Conservation (phyloP, 208 protist species). For the Leptomonas pyrrhocoris region DNA sequence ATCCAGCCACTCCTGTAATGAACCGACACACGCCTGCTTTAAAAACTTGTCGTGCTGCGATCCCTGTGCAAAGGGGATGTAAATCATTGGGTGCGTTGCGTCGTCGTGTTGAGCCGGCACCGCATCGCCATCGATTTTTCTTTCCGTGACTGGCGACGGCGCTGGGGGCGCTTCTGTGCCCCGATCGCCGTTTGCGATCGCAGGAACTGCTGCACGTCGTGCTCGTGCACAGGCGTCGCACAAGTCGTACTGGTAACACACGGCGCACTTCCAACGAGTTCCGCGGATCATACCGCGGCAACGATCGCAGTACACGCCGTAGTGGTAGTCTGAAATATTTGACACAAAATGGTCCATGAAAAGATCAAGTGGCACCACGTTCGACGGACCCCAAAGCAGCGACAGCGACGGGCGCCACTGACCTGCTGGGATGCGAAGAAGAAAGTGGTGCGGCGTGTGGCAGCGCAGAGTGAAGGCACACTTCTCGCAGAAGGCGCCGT, state of each 20-base stretch:
- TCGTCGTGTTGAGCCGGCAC: slow-evolving; percentile 15
- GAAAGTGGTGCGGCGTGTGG: slow-evolving; percentile 70
- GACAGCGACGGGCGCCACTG: slow-evolving; percentile 27
- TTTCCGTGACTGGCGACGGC: not conserved
- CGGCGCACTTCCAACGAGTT: slow-evolving; percentile 81
- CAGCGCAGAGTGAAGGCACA: slow-evolving; percentile 27
- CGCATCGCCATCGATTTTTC: slow-evolving; percentile 9
- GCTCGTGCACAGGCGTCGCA: slow-evolving; percentile 56
- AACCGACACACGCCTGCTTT: slow-evolving; percentile 7
- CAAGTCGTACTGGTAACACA: slow-evolving; percentile 83
- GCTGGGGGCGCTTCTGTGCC: not conserved
- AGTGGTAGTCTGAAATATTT: slow-evolving; percentile 48
- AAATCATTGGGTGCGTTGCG: slow-evolving; percentile 58
- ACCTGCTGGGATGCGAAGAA: slow-evolving; percentile 57
- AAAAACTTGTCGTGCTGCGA: slow-evolving; percentile 38
- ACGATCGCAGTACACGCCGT: slow-evolving; percentile 78
- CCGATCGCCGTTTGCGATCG: too few species aligned
- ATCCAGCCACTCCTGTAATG: slow-evolving; percentile 18
- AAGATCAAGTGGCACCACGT: slow-evolving; percentile 57
- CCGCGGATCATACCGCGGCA: slow-evolving; percentile 64
- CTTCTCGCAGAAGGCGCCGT: slow-evolving; percentile 32
- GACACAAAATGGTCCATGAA: slow-evolving; percentile 49
- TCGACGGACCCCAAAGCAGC: slow-evolving; percentile 83
- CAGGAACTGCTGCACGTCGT: not conserved
- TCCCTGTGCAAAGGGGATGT: slow-evolving; percentile 40